Base-by-base conservation (phyloP, 1,139 yeast genomes). In the Lodderomyces pseudojiufengensis region DNA sequence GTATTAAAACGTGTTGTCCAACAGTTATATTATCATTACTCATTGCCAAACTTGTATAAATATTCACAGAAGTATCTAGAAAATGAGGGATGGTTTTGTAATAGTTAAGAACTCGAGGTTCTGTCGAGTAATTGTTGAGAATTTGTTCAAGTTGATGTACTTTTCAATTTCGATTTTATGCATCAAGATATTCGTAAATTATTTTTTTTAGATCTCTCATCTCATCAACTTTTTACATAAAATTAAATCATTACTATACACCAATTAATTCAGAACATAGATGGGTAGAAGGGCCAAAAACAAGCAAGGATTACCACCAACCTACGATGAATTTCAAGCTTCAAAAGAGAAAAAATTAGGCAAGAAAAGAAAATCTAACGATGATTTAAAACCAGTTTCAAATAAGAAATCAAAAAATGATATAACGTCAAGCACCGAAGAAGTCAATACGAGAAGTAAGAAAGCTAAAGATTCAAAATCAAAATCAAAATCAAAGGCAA, bases 251-350 rank as follows among this genome's bases (percentile, higher is more conserved):
- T n/a, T n/a, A n/a, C n/a, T n/a, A n/a, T n/a, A n/a, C n/a, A n/a
- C n/a, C n/a, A n/a, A n/a, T n/a, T n/a, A n/a, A n/a, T n/a, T n/a
- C n/a, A n/a, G n/a, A n/a, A n/a, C n/a, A n/a, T n/a, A n/a, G n/a
- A 87, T 87, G 96, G 97, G 96, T 59, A 83, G 95, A 77, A 82
- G 86, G 70, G 84, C 87, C 42, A 85, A 82, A 66, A 83, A 84
- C 55, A 88, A 85, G 71, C 97, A 88, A 65, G 90, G 86, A 24
- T 84, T 76, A 41, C 97, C 97, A 48, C 96, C 96, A 29, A 56
- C 85, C 9, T 70, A 80, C 46, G 97, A 88, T 31, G 95, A 88
- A 53, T 81, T 88, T 56, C 78, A 80, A 47, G 76, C 76, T 9
- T 68, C 60, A 38, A 80, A 77, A 49, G 74, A 70, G 31, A 76